Evolutionary conservation across 2,329 filamentous ascomycete genomes (phyloP).

Genomic region (Fusarium clavum): DNA sequence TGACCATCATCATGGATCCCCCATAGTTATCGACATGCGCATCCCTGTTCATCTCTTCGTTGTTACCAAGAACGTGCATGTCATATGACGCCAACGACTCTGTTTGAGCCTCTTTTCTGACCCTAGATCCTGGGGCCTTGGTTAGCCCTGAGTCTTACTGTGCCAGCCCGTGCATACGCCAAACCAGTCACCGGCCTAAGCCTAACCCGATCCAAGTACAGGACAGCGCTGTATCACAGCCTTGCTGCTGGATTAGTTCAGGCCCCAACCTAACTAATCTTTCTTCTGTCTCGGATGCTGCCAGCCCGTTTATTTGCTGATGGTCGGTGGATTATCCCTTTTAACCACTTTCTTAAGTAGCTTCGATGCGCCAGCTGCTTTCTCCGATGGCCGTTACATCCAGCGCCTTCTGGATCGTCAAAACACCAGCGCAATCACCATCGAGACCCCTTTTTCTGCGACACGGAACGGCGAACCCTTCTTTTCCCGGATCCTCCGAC

Average conservation of each 20-base stretch:
- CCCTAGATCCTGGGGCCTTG: conserved; percentile 11
- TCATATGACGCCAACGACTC: conserved; percentile 43
- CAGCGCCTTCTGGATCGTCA: conserved; percentile 26
- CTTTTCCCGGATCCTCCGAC: conserved; percentile 5
- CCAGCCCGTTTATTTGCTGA: conserved; percentile 23
- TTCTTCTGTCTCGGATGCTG: conserved; percentile 26
- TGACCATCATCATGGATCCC: conserved; percentile 33
- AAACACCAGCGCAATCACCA: conserved; percentile 19
- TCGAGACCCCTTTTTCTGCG: neutral
- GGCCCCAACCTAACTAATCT: neutral
- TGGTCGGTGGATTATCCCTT: conserved; percentile 1
- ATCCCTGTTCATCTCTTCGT: conserved; percentile 1
- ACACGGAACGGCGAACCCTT: neutral
- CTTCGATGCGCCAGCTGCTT: conserved; percentile 30
- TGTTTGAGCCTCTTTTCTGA: conserved; percentile 13
- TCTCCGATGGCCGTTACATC: conserved; percentile 20
- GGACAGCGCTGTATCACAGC: neutral
- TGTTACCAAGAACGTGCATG: neutral
- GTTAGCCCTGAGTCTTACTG: conserved; percentile 6
- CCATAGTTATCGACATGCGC: neutral
- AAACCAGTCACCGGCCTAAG: neutral
- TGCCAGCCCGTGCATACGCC: neutral
- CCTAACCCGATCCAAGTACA: neutral
- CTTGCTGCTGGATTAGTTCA: conserved; percentile 8
- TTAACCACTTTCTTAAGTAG: conserved; percentile 31